Conservation (phyloP, 148 eudicot genomes). For the Suaeda aralocaspica region DNA sequence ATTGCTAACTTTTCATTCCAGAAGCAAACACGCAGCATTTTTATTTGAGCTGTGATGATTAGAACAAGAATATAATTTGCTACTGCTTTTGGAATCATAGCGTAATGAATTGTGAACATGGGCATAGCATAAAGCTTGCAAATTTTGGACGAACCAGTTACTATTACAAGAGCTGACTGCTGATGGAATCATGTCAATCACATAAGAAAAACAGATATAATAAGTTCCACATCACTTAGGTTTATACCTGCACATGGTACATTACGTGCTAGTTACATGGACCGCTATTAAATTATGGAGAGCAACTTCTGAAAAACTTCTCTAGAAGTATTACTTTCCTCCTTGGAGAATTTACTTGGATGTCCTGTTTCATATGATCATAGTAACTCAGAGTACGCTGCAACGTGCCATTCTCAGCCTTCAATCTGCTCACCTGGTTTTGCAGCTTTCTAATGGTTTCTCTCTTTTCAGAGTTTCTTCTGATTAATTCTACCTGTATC, state of each 20-base stretch:
- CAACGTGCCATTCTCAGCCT: constrained; percentile 19
- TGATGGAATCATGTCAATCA: background rate
- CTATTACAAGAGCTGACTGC: background rate
- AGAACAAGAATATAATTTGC: too few relatives aligned
- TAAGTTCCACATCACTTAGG: background rate
- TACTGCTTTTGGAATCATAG: too few relatives aligned
- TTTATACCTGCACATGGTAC: constrained; percentile 7
- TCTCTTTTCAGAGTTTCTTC: constrained; percentile 32
- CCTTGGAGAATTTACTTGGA: constrained; percentile 1
- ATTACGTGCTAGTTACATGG: background rate
- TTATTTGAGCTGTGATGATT: too few relatives aligned
- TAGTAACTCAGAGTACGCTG: constrained; percentile 13
- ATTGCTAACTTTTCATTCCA: background rate
- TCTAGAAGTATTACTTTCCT: constrained; percentile 12
- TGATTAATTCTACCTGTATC: constrained; percentile 27
- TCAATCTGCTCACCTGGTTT: constrained; percentile 20
- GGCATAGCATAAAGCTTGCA: too few relatives aligned
- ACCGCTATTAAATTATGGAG: too few relatives aligned
- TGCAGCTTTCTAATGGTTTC: constrained; percentile 28
- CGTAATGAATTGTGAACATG: too few relatives aligned
- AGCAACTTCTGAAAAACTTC: constrained; percentile 23
- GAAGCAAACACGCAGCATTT: background rate
- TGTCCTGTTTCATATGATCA: constrained; percentile 14
- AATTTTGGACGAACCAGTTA: background rate
- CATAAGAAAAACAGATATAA: background rate